phyloP scores from a whole-genome alignment of 1,139 yeast species.

The Kodamaea plutei region DNA sequence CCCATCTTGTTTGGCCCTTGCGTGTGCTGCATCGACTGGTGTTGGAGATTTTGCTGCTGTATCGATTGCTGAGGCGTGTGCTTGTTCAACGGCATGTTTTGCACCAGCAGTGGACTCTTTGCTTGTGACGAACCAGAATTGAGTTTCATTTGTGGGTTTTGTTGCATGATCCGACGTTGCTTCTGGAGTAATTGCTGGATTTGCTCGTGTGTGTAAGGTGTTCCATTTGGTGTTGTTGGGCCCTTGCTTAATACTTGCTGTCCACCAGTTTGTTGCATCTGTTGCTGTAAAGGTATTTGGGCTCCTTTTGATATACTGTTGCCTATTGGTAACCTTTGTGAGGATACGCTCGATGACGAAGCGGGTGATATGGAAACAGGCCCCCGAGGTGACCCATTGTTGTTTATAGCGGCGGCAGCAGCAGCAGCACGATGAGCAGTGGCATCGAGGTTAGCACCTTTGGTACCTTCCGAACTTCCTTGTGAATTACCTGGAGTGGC shows the following conservation, averaged over 20 bases:
- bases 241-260: constrained; percentile 15
- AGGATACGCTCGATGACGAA: not conserved
- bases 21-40: no score
- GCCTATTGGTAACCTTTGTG: not conserved
- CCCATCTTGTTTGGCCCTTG: no score
- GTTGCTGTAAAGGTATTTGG: constrained; percentile 4
- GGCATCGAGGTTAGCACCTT: no score
- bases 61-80: constrained; percentile 6
- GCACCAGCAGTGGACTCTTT: constrained; percentile 7
- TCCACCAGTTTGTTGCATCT: constrained; percentile 4
- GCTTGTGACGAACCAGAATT: constrained; percentile 3
- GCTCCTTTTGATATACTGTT: not conserved
- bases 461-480: no score
- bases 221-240: constrained; percentile 49
- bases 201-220: constrained; percentile 53
- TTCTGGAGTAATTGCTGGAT: constrained; percentile 51
- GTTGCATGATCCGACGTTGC: constrained; percentile 48
- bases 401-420: no score
- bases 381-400: no score
- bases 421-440: no score
- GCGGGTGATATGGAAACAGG: no score
- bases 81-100: constrained; percentile 6
- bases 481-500: no score
- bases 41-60: constrained; percentile 3
- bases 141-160: constrained; percentile 20